A percentile compares a stretch with the other conserved stretches of the same genome.
Conservation (phyloP, 2,329 filamentous ascomycete genomes). For the Escovopsis sp. region DNA sequence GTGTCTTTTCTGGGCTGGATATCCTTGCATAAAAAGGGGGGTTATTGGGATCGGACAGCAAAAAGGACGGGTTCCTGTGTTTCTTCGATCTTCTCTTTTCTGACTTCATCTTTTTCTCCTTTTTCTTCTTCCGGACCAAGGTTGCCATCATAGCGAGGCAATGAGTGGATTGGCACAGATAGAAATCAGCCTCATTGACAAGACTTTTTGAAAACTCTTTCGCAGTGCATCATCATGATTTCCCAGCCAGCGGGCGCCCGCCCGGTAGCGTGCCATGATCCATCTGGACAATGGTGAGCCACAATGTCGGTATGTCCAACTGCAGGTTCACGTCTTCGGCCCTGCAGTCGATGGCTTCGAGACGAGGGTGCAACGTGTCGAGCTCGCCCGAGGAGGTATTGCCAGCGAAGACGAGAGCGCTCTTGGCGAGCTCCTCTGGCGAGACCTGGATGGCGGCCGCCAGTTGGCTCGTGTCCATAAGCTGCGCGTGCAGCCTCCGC, state of each 20-base stretch:
- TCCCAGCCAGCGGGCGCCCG: too few species aligned
- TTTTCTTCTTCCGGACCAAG: too few species aligned
- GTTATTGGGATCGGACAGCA: too few species aligned
- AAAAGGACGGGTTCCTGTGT: too few species aligned
- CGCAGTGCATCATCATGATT: neutral
- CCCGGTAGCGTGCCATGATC: too few species aligned
- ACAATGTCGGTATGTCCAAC: constrained; percentile 16
- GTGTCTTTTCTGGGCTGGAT: too few species aligned
- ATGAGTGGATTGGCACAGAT: too few species aligned
- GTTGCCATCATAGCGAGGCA: too few species aligned
- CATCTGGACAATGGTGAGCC: constrained; percentile 18
- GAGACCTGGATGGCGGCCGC: constrained; percentile 13
- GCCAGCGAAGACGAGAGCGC: constrained; percentile 12
- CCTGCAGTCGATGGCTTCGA: constrained; percentile 15
- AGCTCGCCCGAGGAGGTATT: constrained; percentile 10
- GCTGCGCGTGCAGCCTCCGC: constrained; percentile 21
- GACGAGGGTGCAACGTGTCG: constrained; percentile 11
- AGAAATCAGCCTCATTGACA: too few species aligned
- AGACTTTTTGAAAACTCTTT: neutral
- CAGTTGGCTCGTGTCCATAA: constrained; percentile 20
- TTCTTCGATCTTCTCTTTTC: too few species aligned
- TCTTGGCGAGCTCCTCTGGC: constrained; percentile 25
- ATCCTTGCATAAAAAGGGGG: too few species aligned
- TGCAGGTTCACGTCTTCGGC: constrained; percentile 8
- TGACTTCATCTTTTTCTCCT: too few species aligned